Conservation (phyloP, 2,329 filamentous ascomycete genomes). For the Eutypa lata region DNA sequence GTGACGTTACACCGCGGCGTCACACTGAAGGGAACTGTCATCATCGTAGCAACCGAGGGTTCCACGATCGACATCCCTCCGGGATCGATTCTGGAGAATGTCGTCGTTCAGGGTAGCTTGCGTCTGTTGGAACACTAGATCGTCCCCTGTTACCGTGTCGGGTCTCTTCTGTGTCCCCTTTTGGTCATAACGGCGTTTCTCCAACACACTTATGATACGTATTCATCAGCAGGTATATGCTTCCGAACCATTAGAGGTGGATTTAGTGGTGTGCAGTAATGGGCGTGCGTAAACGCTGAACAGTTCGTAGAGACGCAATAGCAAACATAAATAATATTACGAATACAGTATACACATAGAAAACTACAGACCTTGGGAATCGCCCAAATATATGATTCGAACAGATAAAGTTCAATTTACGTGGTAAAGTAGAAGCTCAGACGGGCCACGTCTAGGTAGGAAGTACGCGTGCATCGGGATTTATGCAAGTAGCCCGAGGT, state of each 20-base stretch:
- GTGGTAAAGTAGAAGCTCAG: too few species aligned
- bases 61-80: constrained; percentile 97
- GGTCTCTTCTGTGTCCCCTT: neutral
- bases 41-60: constrained; percentile 96
- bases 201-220: neutral
- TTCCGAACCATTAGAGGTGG: neutral
- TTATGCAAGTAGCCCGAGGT: too few species aligned
- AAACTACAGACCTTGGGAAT: neutral
- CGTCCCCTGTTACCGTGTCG: constrained; percentile 4
- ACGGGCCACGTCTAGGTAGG: too few species aligned
- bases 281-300: neutral
- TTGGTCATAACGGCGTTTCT: neutral
- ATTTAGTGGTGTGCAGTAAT: neutral
- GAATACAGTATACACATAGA: neutral
- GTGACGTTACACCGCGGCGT: constrained; percentile 96
- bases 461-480: too few species aligned
- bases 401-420: too few species aligned
- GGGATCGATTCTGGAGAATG: constrained; percentile 96
- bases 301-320: neutral
- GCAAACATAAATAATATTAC: neutral
- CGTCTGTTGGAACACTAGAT: constrained; percentile 63
- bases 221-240: neutral
- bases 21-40: constrained; percentile 95
- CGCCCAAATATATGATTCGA: too few species aligned
- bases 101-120: constrained; percentile 96